Conservation (phyloP, 345 rosid genomes). For the Litchi chinensis region DNA sequence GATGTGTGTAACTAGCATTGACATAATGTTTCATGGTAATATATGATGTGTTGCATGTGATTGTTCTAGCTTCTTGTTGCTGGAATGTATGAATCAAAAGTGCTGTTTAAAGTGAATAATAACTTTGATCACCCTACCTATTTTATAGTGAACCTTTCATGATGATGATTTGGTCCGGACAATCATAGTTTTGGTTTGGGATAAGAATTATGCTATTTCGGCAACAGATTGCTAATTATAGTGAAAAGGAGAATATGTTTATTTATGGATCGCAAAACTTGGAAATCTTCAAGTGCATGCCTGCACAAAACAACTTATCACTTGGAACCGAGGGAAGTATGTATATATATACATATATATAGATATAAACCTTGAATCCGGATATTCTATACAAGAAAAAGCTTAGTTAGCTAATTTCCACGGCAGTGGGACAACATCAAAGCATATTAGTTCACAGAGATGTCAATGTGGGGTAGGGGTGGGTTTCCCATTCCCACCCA, state of each 20-base stretch:
- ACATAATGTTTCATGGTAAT: neutral
- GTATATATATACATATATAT: too few species aligned
- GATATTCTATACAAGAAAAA: too few species aligned
- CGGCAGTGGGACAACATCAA: too few species aligned
- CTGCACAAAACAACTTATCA: too few species aligned
- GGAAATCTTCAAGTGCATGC: too few species aligned
- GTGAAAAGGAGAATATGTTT: neutral
- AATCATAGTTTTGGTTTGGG: neutral
- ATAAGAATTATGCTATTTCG: neutral
- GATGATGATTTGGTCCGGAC: neutral
- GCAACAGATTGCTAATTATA: neutral
- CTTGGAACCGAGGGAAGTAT: too few species aligned
- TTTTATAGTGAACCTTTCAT: neutral
- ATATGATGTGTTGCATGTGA: too few species aligned
- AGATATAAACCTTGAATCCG: too few species aligned
- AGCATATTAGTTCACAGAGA: too few species aligned
- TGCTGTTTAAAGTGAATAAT: neutral
- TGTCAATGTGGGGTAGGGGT: too few species aligned
- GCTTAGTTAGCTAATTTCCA: too few species aligned
- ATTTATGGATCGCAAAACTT: neutral
- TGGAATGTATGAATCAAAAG: neutral
- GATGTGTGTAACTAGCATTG: neutral
- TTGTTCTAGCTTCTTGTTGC: neutral
- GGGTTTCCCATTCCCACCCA: too few species aligned
- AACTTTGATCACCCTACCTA: neutral